A percentile compares a stretch with the other conserved stretches of the same genome.
phyloP scores from a whole-genome alignment of 345 rosid species.

The Eucalyptus victrix region DNA sequence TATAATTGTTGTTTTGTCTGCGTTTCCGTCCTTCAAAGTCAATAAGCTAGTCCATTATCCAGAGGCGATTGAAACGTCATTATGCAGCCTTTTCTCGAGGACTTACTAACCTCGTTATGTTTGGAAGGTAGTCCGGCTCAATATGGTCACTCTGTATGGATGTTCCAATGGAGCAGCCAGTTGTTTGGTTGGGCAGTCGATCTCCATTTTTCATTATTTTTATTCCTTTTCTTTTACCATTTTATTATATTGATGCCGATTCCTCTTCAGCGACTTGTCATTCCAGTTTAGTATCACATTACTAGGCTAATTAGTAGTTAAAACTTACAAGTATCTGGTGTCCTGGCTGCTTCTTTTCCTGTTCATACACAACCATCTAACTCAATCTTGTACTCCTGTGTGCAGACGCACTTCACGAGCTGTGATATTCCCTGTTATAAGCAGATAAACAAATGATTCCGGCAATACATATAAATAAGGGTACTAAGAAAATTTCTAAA shows the following conservation, averaged over 20 bases:
- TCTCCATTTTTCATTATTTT: not conserved
- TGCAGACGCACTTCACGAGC: constrained; percentile 41
- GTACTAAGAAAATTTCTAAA: not conserved
- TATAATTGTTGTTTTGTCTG: not conserved
- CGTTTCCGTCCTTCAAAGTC: not conserved
- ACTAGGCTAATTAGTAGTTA: not conserved
- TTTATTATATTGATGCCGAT: not conserved
- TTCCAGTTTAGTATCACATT: constrained; percentile 14
- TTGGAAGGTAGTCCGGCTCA: not conserved
- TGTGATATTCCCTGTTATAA: constrained; percentile 43
- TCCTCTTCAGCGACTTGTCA: constrained; percentile 13
- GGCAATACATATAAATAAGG: not conserved
- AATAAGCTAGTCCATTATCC: not conserved
- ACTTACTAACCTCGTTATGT: not conserved
- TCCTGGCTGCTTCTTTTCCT: not conserved
- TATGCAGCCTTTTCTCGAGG: not conserved
- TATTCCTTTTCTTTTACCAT: not conserved
- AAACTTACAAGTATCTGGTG: not conserved
- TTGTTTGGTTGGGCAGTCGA: not conserved
- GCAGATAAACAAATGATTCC: not conserved
- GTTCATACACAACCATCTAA: not conserved
- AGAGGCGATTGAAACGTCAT: not conserved
- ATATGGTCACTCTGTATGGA: not conserved
- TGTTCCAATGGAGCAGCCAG: not conserved
- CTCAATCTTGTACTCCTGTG: constrained; percentile 37